Percentiles rank a stretch among this genome's conserved stretches.
phyloP scores from a whole-genome alignment of 768 basidiomycete genomes.

The Rhizopogon sp. region DNA sequence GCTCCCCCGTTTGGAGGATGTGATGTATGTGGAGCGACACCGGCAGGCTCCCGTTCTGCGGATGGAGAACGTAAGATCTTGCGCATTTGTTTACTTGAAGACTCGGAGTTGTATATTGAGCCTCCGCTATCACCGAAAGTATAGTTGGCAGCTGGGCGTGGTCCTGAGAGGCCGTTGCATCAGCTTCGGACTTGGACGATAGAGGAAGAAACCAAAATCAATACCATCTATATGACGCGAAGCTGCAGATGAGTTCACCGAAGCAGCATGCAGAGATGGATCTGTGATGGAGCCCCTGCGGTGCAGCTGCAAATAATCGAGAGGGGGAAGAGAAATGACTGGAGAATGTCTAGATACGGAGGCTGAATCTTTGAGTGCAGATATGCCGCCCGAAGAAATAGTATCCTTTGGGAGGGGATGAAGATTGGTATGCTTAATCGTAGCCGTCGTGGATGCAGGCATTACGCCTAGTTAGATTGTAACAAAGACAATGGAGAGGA shows the following conservation, averaged over 20 bases:
- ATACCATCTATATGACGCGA: conserved; percentile 17
- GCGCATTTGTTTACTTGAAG: conserved; percentile 35
- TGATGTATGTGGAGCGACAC: conserved; percentile 14
- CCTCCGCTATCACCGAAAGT: conserved; percentile 53
- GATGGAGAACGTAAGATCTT: conserved; percentile 59
- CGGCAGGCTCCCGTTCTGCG: conserved; percentile 30
- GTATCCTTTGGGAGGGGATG: conserved; percentile 4
- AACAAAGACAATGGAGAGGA: neutral
- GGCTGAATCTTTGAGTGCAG: conserved; percentile 25
- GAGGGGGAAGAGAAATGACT: conserved; percentile 61
- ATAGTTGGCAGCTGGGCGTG: conserved; percentile 62
- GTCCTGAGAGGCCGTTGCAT: conserved; percentile 35
- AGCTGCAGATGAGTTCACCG: conserved; percentile 19
- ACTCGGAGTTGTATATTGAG: conserved; percentile 36
- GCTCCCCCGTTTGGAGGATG: conserved; percentile 15
- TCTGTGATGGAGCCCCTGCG: conserved; percentile 83
- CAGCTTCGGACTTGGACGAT: conserved; percentile 12
- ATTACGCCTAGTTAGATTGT: conserved; percentile 7
- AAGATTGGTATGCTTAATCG: conserved; percentile 4
- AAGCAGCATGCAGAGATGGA: conserved; percentile 67
- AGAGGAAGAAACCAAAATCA: conserved; percentile 9
- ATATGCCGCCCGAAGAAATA: conserved; percentile 14
- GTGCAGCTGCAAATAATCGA: conserved; percentile 76
- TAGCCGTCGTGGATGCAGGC: conserved; percentile 8
- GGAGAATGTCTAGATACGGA: conserved; percentile 41